Evolutionary conservation across 306 rosid species (phyloP), one percentile per base, ranked within the genome.

Genomic region (Macrotyloma uniflorum): DNA sequence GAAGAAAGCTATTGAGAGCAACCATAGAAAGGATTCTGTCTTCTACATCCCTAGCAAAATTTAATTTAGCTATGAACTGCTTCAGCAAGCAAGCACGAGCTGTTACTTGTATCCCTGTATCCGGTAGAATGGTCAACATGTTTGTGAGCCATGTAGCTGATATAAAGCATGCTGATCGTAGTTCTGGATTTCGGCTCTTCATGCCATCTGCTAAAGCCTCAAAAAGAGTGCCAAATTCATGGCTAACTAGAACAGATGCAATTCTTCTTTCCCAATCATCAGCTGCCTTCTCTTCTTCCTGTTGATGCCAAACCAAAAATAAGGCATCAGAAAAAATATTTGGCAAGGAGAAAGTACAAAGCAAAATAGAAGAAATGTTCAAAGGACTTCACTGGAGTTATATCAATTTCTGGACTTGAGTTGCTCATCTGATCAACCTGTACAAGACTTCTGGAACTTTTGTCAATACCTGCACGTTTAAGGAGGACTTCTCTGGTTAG

Each of bases 171-270:
- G 92, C 83, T 66, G 93, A 86, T 67, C 79, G 77, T 77, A 95
- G 83, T 43, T 87, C 95, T 75, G 83, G 81, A 75, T 59, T 43
- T 87, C 81, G 86, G 80, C 93, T 88, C 88, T 84, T 90, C 81
- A 91, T 75, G 87, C 97, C 93, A 84, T 95, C 93, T 30, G 97
- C 96, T 71, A 95, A 83, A 53, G 96, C 90, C 87, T 92, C 98
- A 82, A 95, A 91, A 77, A 92, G 66, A 83, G 90, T 79, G 67
- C 98, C 97, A 81, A 88, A 92, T 83, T 95, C 98, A 53, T 95
- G 98, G 85, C 91, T 81, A 67, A 85, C 95, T 71, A 95, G 79
- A 72, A 84, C 92, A 79, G 67, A 89, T 30, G 96, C 97, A 82
- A 89, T 78, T 86, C 89, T 95, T 82, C 88, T 91, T 88, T 95